Percentiles rank a stretch among this genome's conserved stretches.
Conservation (phyloP, 2,329 filamentous ascomycete species). For the Fusarium solani-melongenae region DNA sequence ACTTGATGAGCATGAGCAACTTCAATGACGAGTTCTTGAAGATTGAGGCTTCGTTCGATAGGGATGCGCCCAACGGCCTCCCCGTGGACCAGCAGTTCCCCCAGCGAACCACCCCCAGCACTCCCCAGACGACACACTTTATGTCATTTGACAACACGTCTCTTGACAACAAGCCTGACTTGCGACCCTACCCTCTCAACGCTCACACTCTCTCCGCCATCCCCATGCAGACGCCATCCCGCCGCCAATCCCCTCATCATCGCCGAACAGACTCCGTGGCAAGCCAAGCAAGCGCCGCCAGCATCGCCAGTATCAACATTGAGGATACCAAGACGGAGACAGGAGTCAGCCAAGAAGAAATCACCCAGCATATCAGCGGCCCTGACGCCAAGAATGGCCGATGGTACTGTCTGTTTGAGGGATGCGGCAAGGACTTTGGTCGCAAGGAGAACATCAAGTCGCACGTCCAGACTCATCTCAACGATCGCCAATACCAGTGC, state of each 20-base stretch:
- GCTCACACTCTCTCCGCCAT: conserved; percentile 32
- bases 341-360: conserved; percentile 88
- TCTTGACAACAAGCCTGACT: conserved; percentile 58
- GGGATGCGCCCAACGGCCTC: conserved; percentile 49
- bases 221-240: conserved; percentile 30
- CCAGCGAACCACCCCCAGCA: conserved; percentile 64
- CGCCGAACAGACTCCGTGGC: conserved; percentile 70
- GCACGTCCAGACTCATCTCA: conserved; percentile 97
- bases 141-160: conserved; percentile 39
- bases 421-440: conserved; percentile 91
- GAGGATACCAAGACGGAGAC: conserved; percentile 78
- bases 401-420: conserved; percentile 80
- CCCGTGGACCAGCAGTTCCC: conserved; percentile 57
- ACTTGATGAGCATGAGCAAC: conserved; percentile 66
- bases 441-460: conserved; percentile 99
- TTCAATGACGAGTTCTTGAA: conserved; percentile 59
- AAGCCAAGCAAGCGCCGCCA: conserved; percentile 67
- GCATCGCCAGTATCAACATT: conserved; percentile 71
- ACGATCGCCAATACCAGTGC: conserved; percentile 94
- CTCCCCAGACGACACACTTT: conserved; percentile 59
- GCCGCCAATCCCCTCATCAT: conserved; percentile 57
- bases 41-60: conserved; percentile 50
- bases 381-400: conserved; percentile 80
- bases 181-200: conserved; percentile 46
- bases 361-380: conserved; percentile 77